Evolutionary conservation across 768 basidiomycete species (phyloP).

Genomic region (Boletus reticulatus): DNA sequence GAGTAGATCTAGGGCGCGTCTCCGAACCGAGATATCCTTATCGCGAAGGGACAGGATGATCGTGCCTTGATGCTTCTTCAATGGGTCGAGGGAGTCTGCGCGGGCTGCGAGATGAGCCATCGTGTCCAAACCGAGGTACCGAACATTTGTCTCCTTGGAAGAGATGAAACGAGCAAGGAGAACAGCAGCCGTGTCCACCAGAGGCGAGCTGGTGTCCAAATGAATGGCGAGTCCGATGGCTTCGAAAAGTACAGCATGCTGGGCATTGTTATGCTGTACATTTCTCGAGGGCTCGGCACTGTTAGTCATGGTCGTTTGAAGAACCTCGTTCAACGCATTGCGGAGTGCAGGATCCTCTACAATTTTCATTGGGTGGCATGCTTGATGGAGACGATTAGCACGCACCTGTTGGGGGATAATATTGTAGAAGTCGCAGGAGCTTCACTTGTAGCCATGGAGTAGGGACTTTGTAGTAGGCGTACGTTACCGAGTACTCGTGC

Average conservation of each 20-base stretch:
- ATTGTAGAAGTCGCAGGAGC: constrained; percentile 87
- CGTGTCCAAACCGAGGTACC: constrained; percentile 95
- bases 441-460: constrained; percentile 98
- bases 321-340: constrained; percentile 72
- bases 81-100: constrained; percentile 84
- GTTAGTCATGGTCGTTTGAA: constrained; percentile 89
- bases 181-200: constrained; percentile 85
- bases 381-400: constrained; percentile 3
- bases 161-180: constrained; percentile 95
- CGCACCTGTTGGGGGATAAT: constrained; percentile 92
- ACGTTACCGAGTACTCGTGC: constrained; percentile 83
- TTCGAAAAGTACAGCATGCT: constrained; percentile 97
- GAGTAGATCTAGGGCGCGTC: constrained; percentile 90
- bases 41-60: constrained; percentile 94
- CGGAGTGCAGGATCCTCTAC: constrained; percentile 83
- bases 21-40: constrained; percentile 94
- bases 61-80: constrained; percentile 94
- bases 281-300: constrained; percentile 89
- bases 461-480: constrained; percentile 97
- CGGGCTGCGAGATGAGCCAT: constrained; percentile 98
- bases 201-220: constrained; percentile 83
- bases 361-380: constrained; percentile 1
- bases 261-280: constrained; percentile 98
- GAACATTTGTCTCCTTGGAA: constrained; percentile 97
- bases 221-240: constrained; percentile 97